Conservation (phyloP, 2,329 filamentous ascomycete genomes). For the Fusarium drepaniforme region DNA sequence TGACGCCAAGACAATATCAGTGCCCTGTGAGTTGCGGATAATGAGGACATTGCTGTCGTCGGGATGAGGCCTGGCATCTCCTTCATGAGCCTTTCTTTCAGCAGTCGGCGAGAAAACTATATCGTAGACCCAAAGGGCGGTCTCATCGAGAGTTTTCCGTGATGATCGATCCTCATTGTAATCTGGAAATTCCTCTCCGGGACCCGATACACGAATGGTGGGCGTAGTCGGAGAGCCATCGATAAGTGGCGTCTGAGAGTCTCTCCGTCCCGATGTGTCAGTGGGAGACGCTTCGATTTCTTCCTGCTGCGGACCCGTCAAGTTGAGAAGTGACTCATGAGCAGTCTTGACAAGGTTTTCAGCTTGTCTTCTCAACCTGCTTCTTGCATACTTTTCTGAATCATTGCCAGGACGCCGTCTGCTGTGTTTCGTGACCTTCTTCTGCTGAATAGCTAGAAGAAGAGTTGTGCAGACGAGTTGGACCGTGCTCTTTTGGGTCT, state of each 20-base stretch:
- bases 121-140: neutral
- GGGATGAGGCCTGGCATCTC: neutral
- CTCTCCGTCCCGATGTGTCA: neutral
- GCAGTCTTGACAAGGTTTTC: conserved; percentile 2
- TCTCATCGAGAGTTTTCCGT: neutral
- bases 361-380: neutral
- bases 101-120: neutral
- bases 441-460: neutral
- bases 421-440: neutral
- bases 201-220: neutral
- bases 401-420: neutral
- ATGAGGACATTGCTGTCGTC: neutral
- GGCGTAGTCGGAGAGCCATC: neutral
- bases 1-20: neutral
- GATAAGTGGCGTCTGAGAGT: neutral
- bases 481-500: neutral
- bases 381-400: neutral
- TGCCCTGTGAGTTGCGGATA: neutral
- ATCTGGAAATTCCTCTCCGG: neutral
- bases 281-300: neutral
- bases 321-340: neutral
- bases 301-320: neutral
- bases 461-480: neutral
- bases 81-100: neutral
- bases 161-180: neutral